Percentiles rank a stretch among this genome's conserved stretches.
Conservation (phyloP, 2,329 filamentous ascomycete species). For the Aureobasidium uvarum region DNA sequence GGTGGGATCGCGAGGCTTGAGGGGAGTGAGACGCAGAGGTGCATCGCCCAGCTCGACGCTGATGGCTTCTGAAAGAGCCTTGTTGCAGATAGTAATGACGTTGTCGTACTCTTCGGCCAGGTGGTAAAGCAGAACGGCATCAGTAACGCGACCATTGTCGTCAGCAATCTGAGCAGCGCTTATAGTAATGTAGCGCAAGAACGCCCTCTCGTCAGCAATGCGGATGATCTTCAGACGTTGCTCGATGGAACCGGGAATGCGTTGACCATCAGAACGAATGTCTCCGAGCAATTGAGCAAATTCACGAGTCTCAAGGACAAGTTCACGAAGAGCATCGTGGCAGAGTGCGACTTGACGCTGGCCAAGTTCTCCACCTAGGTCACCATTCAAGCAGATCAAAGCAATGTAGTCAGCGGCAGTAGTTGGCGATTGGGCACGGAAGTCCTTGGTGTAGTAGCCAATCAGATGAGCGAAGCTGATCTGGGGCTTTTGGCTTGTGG, state of each 20-base stretch:
- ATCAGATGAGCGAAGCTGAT: constrained; percentile 94
- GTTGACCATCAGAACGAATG: constrained; percentile 78
- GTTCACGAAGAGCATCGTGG: constrained; percentile 87
- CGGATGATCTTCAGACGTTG: constrained; percentile 78
- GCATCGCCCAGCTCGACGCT: constrained; percentile 82
- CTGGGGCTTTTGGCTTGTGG: constrained; percentile 68
- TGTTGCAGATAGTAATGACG: constrained; percentile 86
- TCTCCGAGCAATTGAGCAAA: constrained; percentile 94
- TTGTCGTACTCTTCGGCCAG: constrained; percentile 93
- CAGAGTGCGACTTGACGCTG: constrained; percentile 77
- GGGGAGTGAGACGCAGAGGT: constrained; percentile 71
- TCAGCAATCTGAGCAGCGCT: constrained; percentile 91
- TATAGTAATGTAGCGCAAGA: constrained; percentile 86
- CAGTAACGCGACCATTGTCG: constrained; percentile 87
- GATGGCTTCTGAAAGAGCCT: constrained; percentile 84
- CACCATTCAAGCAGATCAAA: constrained; percentile 86
- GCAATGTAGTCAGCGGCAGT: constrained; percentile 91
- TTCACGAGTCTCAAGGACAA: constrained; percentile 94
- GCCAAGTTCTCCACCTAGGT: constrained; percentile 71
- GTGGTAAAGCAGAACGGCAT: constrained; percentile 92
- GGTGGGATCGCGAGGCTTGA: constrained; percentile 64
- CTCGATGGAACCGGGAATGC: constrained; percentile 84
- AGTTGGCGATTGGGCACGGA: constrained; percentile 83
- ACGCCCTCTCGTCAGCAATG: constrained; percentile 74
- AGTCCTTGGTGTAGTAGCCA: constrained; percentile 93